These are phyloP conservation scores for Aureobasidium sp. DNA, from an alignment of 2,329 filamentous ascomycete species.

Conservation along the genomic window DNA sequence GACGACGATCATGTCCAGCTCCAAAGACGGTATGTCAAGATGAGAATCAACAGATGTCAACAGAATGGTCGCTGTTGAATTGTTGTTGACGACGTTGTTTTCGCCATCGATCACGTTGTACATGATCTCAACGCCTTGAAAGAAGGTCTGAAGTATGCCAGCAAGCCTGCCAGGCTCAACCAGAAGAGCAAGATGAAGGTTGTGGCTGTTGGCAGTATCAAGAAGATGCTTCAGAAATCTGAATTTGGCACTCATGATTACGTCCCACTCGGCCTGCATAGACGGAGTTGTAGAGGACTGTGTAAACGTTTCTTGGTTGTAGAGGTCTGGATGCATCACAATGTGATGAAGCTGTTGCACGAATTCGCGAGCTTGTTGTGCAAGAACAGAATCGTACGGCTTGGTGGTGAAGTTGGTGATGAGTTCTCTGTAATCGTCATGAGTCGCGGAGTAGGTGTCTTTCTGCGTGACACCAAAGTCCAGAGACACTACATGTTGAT, in stretches of 20 bases:
- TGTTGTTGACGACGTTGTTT: slow-evolving; percentile 17
- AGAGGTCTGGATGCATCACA: slow-evolving; percentile 26
- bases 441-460: slow-evolving; percentile 26
- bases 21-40: slow-evolving; percentile 24
- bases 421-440: slow-evolving; percentile 21
- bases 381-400: slow-evolving; percentile 9
- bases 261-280: slow-evolving; percentile 30
- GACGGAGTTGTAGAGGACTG: slow-evolving; percentile 24
- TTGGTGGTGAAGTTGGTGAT: slow-evolving; percentile 23
- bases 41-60: slow-evolving; percentile 23
- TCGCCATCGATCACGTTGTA: slow-evolving; percentile 7
- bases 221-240: slow-evolving; percentile 30
- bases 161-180: slow-evolving; percentile 25
- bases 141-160: slow-evolving; percentile 29
- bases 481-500: slow-evolving; percentile 25
- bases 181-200: slow-evolving; percentile 27
- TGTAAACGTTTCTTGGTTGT: slow-evolving; percentile 27
- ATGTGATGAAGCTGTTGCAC: slow-evolving; percentile 23
- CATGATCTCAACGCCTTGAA: slow-evolving; percentile 23
- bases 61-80: slow-evolving; percentile 30
- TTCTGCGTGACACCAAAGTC: slow-evolving; percentile 26
- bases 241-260: slow-evolving; percentile 32
- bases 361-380: slow-evolving; percentile 8
- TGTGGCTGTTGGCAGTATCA: slow-evolving; percentile 22
- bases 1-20: slow-evolving; percentile 33